A percentile compares a stretch with the other conserved stretches of the same genome.
Conservation (phyloP, 352 stramenopile species). For the Phytophthora crassamura region DNA sequence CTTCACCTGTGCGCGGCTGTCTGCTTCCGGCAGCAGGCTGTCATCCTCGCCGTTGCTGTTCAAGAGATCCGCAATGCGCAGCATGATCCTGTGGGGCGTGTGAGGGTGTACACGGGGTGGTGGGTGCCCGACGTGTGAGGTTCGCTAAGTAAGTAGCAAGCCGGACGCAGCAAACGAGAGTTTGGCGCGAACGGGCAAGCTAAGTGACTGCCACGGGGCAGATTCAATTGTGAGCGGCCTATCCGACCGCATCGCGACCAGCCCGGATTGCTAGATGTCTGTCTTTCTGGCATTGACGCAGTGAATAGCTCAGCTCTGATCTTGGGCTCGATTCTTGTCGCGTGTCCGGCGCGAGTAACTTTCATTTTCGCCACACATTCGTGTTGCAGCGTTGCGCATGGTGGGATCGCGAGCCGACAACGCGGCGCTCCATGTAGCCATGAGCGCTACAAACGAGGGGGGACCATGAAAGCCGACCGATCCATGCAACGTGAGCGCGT, state of each 20-base stretch:
- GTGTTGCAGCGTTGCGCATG: conserved; percentile 27
- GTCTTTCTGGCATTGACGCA: conserved; percentile 13
- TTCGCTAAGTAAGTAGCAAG: conserved; percentile 45
- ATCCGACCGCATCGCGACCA: conserved; percentile 21
- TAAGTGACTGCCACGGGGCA: conserved; percentile 43
- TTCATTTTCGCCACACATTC: conserved; percentile 43
- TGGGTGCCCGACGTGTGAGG: conserved; percentile 34
- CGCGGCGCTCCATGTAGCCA: conserved; percentile 30
- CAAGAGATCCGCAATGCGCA: conserved; percentile 46
- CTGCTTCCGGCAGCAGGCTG: conserved; percentile 14
- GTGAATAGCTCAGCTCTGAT: conserved; percentile 33
- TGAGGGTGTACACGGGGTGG: conserved; percentile 34
- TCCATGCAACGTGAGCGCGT: conserved; percentile 14
- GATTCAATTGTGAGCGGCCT: conserved; percentile 40
- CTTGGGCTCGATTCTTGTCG: conserved; percentile 29
- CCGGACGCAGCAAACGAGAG: conserved; percentile 22
- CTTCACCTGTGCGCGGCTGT: conserved; percentile 20
- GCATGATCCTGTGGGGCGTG: conserved; percentile 16
- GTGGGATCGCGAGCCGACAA: conserved; percentile 33
- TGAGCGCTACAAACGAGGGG: conserved; percentile 37
- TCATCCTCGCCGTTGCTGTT: conserved; percentile 45
- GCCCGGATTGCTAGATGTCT: conserved; percentile 24
- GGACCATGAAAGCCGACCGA: conserved; percentile 21
- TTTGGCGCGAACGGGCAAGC: conserved; percentile 34
- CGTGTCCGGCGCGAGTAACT: conserved; percentile 35